Base-by-base conservation (phyloP, 768 basidiomycete species). In the Chalciporus piperatus region DNA sequence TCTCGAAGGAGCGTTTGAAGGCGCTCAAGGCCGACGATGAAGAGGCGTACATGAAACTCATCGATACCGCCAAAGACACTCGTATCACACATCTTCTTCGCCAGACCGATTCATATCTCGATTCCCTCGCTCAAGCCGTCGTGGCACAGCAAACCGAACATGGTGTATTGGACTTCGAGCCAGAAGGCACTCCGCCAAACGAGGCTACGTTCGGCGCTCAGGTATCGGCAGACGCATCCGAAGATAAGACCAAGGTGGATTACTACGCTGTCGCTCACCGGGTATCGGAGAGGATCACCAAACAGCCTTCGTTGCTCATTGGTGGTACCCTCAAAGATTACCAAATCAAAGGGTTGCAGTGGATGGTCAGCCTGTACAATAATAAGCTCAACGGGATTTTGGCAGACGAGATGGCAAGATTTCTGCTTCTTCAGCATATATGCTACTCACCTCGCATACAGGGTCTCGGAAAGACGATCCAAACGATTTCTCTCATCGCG, bases 11-110 rank as follows among this genome's bases (percentile, higher is more conserved):
- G 70, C 93, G 95, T 90, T 75, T 99, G 57, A 93, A 91, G 74
- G 97, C 96, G 8, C 84, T 98, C 59, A 94, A 96, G 73, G 89
- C 89, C 25, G 95, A 98, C 65, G 96, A 99, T 74, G 97, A 99
- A 75, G 97, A 98, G 72, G 95, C 92, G n/a, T 99, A 99, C 71
- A 87, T 98, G 83, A 94, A 94, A 67, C 88, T 99, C 62, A 92
- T 99, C 63, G 97, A 98, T 69, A 97, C 95, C 16, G 96, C 96
- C 51, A 99, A 99, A 70, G 97, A 99, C 63, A 98, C 96, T 10
- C 89, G 97, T 71, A 98, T 99, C 72, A 97, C 95, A 0, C 97
- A 98, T 71, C 76, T 98, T 23, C 76, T 99, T 50, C 79, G 87
- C 41, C 96, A 98, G 73, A 99, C 97, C 9, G 96, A 99, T 62